phyloP scores from a whole-genome alignment of 2,329 filamentous ascomycete species.

The Colletotrichum endophyticum region DNA sequence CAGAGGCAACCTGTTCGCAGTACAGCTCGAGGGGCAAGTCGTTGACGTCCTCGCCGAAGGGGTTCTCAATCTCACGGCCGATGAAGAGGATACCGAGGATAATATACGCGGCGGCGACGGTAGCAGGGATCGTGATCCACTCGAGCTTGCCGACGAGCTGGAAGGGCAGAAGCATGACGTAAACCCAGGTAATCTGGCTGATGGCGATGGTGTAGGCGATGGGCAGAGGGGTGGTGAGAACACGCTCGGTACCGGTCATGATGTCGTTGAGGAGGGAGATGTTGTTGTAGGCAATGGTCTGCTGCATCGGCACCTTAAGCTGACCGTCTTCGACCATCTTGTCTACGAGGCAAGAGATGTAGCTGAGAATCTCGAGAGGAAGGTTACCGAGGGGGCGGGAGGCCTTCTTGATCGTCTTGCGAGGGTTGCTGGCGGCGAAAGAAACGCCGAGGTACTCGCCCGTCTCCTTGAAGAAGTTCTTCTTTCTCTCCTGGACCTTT shows the following conservation, averaged over 20 bases:
- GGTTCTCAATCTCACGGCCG: conserved; percentile 84
- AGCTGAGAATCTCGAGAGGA: conserved; percentile 80
- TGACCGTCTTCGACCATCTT: conserved; percentile 60
- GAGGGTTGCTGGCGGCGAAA: conserved; percentile 79
- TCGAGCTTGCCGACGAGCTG: conserved; percentile 69
- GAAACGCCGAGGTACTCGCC: conserved; percentile 79
- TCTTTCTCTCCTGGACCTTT: conserved; percentile 38
- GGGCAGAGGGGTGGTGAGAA: conserved; percentile 82
- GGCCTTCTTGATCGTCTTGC: conserved; percentile 76
- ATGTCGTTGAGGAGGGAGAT: conserved; percentile 73
- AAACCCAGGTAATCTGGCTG: conserved; percentile 85
- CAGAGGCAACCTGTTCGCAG: conserved; percentile 75
- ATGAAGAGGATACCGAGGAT: conserved; percentile 79
- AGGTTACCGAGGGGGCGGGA: conserved; percentile 78
- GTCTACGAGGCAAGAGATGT: conserved; percentile 72
- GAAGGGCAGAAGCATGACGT: conserved; percentile 81
- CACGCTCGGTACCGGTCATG: conserved; percentile 74
- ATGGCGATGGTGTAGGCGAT: conserved; percentile 86
- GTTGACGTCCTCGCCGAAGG: conserved; percentile 84
- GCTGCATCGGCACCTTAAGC: conserved; percentile 61
- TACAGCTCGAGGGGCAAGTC: conserved; percentile 79
- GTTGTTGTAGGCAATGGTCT: conserved; percentile 64
- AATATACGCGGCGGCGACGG: conserved; percentile 76
- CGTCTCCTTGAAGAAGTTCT: conserved; percentile 63
- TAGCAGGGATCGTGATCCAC: conserved; percentile 82